Conservation (phyloP, 2,329 filamentous ascomycete species). For the Exophiala calicioides region DNA sequence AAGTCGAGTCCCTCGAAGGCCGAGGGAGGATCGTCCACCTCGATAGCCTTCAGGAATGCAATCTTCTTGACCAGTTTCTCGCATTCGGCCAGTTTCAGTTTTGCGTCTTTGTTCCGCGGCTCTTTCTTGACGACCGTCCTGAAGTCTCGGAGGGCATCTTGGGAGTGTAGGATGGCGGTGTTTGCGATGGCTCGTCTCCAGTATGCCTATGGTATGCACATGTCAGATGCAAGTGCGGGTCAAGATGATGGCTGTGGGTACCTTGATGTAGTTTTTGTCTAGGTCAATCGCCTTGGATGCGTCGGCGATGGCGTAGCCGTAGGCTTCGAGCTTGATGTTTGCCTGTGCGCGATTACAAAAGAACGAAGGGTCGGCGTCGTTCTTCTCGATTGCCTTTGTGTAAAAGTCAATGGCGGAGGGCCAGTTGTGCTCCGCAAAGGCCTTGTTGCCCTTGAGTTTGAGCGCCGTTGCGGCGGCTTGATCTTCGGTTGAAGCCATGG, state of each 20-base stretch:
- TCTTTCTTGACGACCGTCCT: slow-evolving; percentile 85
- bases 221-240: slow-evolving; percentile 3
- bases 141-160: slow-evolving; percentile 89
- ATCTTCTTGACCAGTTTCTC: slow-evolving; percentile 91
- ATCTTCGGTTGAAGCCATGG: slow-evolving; percentile 45
- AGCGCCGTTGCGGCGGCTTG: slow-evolving; percentile 73
- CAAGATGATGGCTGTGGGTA: slow-evolving; percentile 42
- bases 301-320: slow-evolving; percentile 88
- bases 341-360: slow-evolving; percentile 93
- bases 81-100: slow-evolving; percentile 86
- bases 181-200: slow-evolving; percentile 91
- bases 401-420: slow-evolving; percentile 78
- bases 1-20: slow-evolving; percentile 88
- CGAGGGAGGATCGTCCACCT: slow-evolving; percentile 87
- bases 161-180: slow-evolving; percentile 84
- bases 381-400: slow-evolving; percentile 79
- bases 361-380: slow-evolving; percentile 83
- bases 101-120: slow-evolving; percentile 85
- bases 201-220: slow-evolving; percentile 66
- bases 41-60: slow-evolving; percentile 93
- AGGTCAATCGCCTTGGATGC: slow-evolving; percentile 89
- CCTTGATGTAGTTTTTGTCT: slow-evolving; percentile 86
- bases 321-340: slow-evolving; percentile 92
- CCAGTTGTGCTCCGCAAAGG: slow-evolving; percentile 88
- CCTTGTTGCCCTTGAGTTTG: slow-evolving; percentile 93